These are phyloP conservation scores for Xylaria sp. DNA, from an alignment of 2,329 filamentous ascomycete species.

Conservation along the genomic window DNA sequence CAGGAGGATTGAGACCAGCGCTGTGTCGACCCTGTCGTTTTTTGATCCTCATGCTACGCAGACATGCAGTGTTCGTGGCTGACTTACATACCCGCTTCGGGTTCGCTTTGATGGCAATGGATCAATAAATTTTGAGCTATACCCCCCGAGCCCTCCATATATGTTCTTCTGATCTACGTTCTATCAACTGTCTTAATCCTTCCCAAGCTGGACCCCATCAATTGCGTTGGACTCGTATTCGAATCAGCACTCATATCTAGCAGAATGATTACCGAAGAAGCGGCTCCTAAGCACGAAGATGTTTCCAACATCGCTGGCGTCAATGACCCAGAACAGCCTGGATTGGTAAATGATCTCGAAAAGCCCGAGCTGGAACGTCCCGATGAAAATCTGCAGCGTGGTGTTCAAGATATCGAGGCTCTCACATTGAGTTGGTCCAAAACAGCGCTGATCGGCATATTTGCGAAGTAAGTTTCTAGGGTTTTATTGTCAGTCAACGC, in stretches of 20 bases:
- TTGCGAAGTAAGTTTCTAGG: constrained; percentile 50
- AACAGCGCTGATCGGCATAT: constrained; percentile 53
- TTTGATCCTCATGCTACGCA: not conserved
- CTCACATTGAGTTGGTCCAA: constrained; percentile 56
- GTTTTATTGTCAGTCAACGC: not conserved
- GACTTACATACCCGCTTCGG: constrained; percentile 9
- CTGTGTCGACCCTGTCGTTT: not conserved
- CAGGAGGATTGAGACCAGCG: constrained; percentile 18
- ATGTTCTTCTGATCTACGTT: not conserved
- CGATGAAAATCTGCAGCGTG: constrained; percentile 37
- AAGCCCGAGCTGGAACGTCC: constrained; percentile 18
- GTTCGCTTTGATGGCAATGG: constrained; percentile 8
- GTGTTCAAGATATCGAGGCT: constrained; percentile 59
- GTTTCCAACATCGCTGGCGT: not conserved
- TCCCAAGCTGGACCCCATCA: not conserved
- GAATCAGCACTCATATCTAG: not conserved
- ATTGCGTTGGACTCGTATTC: not conserved
- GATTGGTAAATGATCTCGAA: constrained; percentile 8
- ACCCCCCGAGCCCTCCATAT: not conserved
- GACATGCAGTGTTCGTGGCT: constrained; percentile 5
- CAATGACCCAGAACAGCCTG: constrained; percentile 17
- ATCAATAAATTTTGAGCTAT: not conserved
- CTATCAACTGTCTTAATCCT: not conserved
- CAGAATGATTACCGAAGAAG: constrained; percentile 13
- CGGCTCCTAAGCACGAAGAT: not conserved